A percentile compares a stretch with the other conserved stretches of the same genome.
Conservation (phyloP, 129 eudicot species). For the Escallonia rubra region DNA sequence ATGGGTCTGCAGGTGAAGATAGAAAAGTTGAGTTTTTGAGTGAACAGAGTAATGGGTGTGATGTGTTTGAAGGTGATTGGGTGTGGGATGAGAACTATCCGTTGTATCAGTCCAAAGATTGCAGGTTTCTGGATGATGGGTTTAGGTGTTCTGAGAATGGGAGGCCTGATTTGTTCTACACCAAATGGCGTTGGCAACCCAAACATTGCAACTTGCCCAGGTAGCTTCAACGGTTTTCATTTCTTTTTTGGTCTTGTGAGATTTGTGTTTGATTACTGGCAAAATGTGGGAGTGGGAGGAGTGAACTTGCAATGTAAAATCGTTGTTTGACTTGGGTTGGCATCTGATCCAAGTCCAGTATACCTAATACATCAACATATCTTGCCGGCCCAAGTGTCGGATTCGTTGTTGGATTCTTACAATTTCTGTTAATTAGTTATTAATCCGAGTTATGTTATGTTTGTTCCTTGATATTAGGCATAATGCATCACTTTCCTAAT, state of each 20-base stretch:
- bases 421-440: too few relatives aligned
- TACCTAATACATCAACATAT: not conserved
- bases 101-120: constrained; percentile 68
- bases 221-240: constrained; percentile 19
- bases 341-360: not conserved
- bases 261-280: constrained; percentile 6
- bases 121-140: constrained; percentile 84
- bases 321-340: not conserved
- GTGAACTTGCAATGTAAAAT: not conserved
- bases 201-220: constrained; percentile 86
- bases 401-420: too few relatives aligned
- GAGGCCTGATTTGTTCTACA: constrained; percentile 66
- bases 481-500: too few relatives aligned
- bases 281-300: not conserved
- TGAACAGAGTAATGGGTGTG: constrained; percentile 58
- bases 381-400: too few relatives aligned
- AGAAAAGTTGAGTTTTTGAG: constrained; percentile 59
- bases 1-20: constrained; percentile 8
- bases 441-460: too few relatives aligned
- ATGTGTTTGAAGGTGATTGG: constrained; percentile 97
- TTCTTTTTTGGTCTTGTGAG: not conserved
- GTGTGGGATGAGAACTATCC: constrained; percentile 97
- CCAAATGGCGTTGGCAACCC: constrained; percentile 98
- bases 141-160: constrained; percentile 93
- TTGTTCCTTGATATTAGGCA: too few relatives aligned